Conservation (phyloP, 306 rosid species). For the Benincasa hispida region DNA sequence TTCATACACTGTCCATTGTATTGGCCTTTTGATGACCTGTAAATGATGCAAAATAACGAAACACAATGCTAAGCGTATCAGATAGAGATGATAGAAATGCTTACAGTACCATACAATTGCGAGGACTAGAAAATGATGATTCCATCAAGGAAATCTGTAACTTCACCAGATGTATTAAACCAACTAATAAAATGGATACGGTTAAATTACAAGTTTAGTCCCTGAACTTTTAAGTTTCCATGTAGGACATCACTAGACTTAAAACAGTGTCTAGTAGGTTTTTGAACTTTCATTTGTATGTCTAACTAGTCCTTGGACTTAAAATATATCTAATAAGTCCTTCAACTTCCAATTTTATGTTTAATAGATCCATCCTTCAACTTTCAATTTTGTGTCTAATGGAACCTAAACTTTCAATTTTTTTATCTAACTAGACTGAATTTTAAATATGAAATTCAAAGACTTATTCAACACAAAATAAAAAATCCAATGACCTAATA, state of each 20-base stretch:
- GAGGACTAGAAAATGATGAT: not conserved
- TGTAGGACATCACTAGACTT: no score
- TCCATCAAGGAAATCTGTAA: not conserved
- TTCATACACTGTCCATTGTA: not conserved
- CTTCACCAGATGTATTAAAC: not conserved
- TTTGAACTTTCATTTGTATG: no score
- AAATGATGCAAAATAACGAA: not conserved
- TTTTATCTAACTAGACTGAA: no score
- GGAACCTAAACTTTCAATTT: no score
- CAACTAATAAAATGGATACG: not conserved
- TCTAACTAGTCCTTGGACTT: not conserved
- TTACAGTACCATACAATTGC: not conserved
- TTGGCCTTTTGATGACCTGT: not conserved
- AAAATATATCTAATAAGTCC: not conserved
- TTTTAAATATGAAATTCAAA: no score
- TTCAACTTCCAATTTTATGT: no score
- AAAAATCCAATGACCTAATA: no score
- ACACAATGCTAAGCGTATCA: not conserved
- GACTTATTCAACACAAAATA: no score
- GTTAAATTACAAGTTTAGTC: not conserved
- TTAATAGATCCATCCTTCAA: no score
- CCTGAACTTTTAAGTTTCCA: not conserved
- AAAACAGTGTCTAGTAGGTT: not conserved
- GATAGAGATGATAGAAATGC: not conserved
- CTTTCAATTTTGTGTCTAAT: no score